phyloP scores from a whole-genome alignment of 129 eudicot species.

The Ambrosia artemisiifolia region DNA sequence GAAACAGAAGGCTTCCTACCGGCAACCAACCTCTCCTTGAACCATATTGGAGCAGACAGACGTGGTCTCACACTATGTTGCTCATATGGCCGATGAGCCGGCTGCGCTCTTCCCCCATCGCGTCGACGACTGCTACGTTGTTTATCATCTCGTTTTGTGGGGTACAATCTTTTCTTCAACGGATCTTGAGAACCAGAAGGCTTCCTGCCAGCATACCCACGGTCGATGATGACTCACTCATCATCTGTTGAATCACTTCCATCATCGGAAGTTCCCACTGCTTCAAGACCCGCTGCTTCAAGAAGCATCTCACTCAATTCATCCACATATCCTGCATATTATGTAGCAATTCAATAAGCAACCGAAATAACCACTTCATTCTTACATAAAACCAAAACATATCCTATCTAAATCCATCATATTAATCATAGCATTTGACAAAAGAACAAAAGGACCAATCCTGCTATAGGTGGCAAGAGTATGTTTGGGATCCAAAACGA shows the following conservation, averaged over 20 bases:
- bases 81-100: no score
- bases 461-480: no score
- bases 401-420: not conserved
- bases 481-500: no score
- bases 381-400: not conserved
- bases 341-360: not conserved
- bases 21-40: no score
- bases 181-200: slow-evolving; percentile 74
- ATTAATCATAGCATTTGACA: not conserved
- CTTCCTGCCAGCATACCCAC: slow-evolving; percentile 57
- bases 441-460: no score
- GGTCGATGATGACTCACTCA: slow-evolving; percentile 66
- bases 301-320: slow-evolving; percentile 73
- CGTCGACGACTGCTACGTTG: slow-evolving; percentile 46
- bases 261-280: slow-evolving; percentile 61
- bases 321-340: slow-evolving; percentile 44
- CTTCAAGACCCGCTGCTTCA: slow-evolving; percentile 47
- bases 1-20: no score
- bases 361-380: not conserved
- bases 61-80: no score
- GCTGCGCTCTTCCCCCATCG: no score
- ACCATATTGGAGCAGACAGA: no score
- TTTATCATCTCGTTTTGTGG: slow-evolving; percentile 64
- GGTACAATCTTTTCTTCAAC: slow-evolving; percentile 74
- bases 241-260: slow-evolving; percentile 85